These are phyloP conservation scores for Fraxinus xanthoxyloides DNA, from an alignment of 305 asterid genomes.

Conservation along the genomic window DNA sequence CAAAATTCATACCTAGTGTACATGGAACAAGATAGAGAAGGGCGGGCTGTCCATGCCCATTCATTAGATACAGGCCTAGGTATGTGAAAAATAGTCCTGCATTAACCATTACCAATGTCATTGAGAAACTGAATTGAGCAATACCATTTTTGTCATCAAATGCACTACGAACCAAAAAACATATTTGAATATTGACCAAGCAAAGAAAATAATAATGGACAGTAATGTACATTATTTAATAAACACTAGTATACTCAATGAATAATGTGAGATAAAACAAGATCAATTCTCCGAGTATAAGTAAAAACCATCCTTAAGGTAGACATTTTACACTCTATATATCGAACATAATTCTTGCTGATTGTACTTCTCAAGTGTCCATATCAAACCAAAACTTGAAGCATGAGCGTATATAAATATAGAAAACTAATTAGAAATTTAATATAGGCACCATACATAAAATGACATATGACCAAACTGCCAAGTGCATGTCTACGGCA, in stretches of 20 bases:
- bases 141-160: not conserved
- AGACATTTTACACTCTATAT: not conserved
- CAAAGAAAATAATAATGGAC: not conserved
- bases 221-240: not conserved
- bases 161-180: not conserved
- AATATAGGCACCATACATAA: not conserved
- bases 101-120: conserved; percentile 22
- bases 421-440: not conserved
- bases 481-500: not conserved
- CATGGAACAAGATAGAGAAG: conserved; percentile 95
- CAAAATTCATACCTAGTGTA: conserved; percentile 61
- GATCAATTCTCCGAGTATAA: not conserved
- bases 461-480: not conserved
- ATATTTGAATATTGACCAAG: not conserved
- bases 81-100: conserved; percentile 81
- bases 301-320: not conserved
- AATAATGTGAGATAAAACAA: not conserved
- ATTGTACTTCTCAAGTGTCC: not conserved
- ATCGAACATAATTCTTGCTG: not conserved
- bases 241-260: not conserved
- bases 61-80: conserved; percentile 80
- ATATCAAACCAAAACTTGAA: not conserved
- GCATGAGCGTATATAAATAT: not conserved
- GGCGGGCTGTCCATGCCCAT: conserved; percentile 96
- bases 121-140: not conserved